Conservation (phyloP, 768 basidiomycete species). For the Boletus vinaceobasis region DNA sequence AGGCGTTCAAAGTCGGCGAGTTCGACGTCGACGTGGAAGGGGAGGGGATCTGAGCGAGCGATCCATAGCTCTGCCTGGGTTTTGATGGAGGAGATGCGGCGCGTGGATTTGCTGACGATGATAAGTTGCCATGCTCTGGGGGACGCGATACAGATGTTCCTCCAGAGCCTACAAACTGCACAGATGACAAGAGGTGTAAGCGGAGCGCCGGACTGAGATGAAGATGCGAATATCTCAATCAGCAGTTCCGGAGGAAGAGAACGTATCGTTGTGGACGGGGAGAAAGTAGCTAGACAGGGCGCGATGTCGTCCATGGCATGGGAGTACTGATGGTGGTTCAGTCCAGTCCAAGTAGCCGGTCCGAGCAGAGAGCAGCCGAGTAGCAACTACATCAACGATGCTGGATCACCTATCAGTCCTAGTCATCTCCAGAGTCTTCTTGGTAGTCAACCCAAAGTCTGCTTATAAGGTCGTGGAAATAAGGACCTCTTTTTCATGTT, state of each 20-base stretch:
- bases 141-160: slow-evolving; percentile 46
- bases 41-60: slow-evolving; percentile 48
- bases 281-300: neutral
- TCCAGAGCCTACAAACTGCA: slow-evolving; percentile 60
- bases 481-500: too few relatives aligned
- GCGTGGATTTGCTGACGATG: slow-evolving; percentile 43
- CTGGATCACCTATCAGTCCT: too few relatives aligned
- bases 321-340: neutral
- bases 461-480: too few relatives aligned
- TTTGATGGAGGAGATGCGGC: slow-evolving; percentile 37
- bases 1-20: slow-evolving; percentile 47
- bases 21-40: slow-evolving; percentile 52
- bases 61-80: slow-evolving; percentile 54
- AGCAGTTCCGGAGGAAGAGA: slow-evolving; percentile 60
- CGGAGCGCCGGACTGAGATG: slow-evolving; percentile 41
- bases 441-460: too few relatives aligned
- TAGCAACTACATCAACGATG: too few relatives aligned
- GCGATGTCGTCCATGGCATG: neutral
- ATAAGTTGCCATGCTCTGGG: slow-evolving; percentile 63
- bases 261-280: slow-evolving; percentile 14
- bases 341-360: neutral
- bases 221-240: slow-evolving; percentile 52
- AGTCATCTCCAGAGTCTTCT: too few relatives aligned
- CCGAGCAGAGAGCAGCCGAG: neutral
- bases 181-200: slow-evolving; percentile 48